Base-by-base conservation (phyloP, 345 rosid species). In the Jatropha curcas region DNA sequence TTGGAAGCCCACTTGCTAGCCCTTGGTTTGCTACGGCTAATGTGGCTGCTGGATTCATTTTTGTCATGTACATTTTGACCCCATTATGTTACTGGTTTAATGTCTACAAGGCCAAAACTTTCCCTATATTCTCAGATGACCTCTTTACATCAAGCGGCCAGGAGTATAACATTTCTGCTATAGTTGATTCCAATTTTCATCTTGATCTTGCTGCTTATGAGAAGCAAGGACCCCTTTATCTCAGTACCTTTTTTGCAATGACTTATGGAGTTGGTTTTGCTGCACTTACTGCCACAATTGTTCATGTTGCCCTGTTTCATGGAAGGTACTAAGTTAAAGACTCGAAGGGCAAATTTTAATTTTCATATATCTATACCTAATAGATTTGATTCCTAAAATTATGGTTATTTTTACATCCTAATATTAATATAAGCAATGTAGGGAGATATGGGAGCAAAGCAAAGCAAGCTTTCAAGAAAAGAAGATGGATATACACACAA, bases 21-120 rank as follows among this genome's bases (percentile, higher is more conserved):
- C 99, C 99, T 48, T 95, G 99, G 98, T 95, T 93, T 60, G 99
- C 99, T 68, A 93, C 99, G 0, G 98, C 98, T 33, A 95, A 95
- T 55, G 96, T 95, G 4, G 99, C 94, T 3, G 91, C 69, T 1
- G 99, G 99, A 27, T 92, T 81, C 53, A 72, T 90, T 6, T 14
- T 90, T 1, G 73, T 89, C 50, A 88, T 92, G 94, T 95, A 95
- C 22, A 76, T 92, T 46, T 73, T 91, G 81, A 87, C 94, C 48
- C 98, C 99, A 10, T 33, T 90, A 35, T 71, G 80, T 74, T 95
- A 95, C 65, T 95, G 97, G 97, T 78, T 91, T 34, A 73, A 95
- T 71, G 78, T 91, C 73, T 91, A 75, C 76, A 81, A 87, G 5
- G 98, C 98, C 55, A 95, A 90, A 67, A 91, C 96, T 3, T 95